phyloP scores from a whole-genome alignment of 805 yeast genomes.

The Saturnispora silvae region DNA sequence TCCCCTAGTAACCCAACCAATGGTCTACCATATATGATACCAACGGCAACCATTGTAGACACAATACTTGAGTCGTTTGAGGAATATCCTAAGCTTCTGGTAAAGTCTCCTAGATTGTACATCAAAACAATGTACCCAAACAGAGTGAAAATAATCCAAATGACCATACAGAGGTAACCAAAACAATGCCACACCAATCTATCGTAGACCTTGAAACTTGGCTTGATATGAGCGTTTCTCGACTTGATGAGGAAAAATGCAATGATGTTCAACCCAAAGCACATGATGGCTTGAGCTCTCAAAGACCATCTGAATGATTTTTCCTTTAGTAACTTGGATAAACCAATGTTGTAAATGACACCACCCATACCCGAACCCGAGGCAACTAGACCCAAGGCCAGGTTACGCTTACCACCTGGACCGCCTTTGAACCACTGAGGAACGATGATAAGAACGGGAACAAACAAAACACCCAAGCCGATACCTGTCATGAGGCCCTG shows the following conservation, averaged over 20 bases:
- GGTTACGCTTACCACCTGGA: conserved; percentile 39
- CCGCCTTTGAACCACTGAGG: conserved; percentile 55
- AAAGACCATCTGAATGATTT: conserved; percentile 39
- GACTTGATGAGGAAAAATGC: conserved; percentile 29
- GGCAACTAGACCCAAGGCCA: conserved; percentile 37
- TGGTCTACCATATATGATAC: conserved; percentile 48
- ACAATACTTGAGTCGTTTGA: conserved; percentile 46
- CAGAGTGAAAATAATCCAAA: conserved; percentile 39
- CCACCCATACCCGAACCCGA: conserved; percentile 49
- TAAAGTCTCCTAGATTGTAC: conserved; percentile 50
- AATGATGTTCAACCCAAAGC: conserved; percentile 25
- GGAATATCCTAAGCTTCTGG: conserved; percentile 48
- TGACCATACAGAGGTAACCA: conserved; percentile 24
- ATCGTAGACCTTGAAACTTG: conserved; percentile 33
- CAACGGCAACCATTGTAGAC: conserved; percentile 50
- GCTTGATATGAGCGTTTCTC: conserved; percentile 28
- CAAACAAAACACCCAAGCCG: conserved; percentile 45
- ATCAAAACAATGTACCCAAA: conserved; percentile 52
- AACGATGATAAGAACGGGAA: conserved; percentile 48
- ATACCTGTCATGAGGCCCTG: conserved; percentile 59
- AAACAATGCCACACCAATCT: conserved; percentile 26
- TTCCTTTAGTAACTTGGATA: conserved; percentile 32
- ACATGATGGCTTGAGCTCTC: conserved; percentile 35
- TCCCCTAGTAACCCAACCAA: conserved; percentile 42
- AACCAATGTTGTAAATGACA: conserved; percentile 35